A percentile compares a stretch with the other conserved stretches of the same genome.
These are phyloP conservation scores for Aspergillus taichungensis DNA, from an alignment of 495 filamentous ascomycete species.

Conservation along the genomic window DNA sequence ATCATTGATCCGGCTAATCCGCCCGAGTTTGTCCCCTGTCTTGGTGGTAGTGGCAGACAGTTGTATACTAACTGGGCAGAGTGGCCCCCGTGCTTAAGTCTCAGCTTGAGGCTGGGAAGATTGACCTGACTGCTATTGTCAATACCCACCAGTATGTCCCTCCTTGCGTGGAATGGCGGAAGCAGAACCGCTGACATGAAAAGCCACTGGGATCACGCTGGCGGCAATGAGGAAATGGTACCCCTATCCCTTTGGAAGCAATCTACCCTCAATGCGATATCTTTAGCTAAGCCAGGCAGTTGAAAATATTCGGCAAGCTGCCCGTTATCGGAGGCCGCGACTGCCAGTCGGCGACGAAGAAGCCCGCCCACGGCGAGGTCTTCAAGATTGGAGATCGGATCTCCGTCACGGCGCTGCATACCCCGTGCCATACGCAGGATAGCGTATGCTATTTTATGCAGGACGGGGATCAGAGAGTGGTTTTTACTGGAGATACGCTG, in stretches of 20 bases:
- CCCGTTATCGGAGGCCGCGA: constrained; percentile 82
- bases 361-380: constrained; percentile 60
- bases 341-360: constrained; percentile 69
- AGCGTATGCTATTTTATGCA: constrained; percentile 89
- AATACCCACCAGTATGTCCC: constrained; percentile 88
- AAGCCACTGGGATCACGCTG: constrained; percentile 87
- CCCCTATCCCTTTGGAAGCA: constrained; percentile 2
- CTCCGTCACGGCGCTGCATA: constrained; percentile 80
- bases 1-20: constrained; percentile 94
- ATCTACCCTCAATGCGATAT: background rate
- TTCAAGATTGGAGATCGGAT: constrained; percentile 82
- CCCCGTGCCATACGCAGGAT: constrained; percentile 96
- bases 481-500: constrained; percentile 94
- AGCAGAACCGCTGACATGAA: background rate
- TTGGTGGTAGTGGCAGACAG: background rate
- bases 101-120: constrained; percentile 58
- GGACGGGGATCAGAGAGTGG: constrained; percentile 69
- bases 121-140: constrained; percentile 80
- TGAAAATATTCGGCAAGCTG: constrained; percentile 54
- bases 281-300: constrained; percentile 36
- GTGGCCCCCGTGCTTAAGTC: constrained; percentile 73
- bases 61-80: constrained; percentile 33
- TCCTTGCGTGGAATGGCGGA: background rate
- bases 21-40: constrained; percentile 56
- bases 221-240: constrained; percentile 79